phyloP scores from a whole-genome alignment of 2,329 filamentous ascomycete species.

The Didymellaceae sp. region DNA sequence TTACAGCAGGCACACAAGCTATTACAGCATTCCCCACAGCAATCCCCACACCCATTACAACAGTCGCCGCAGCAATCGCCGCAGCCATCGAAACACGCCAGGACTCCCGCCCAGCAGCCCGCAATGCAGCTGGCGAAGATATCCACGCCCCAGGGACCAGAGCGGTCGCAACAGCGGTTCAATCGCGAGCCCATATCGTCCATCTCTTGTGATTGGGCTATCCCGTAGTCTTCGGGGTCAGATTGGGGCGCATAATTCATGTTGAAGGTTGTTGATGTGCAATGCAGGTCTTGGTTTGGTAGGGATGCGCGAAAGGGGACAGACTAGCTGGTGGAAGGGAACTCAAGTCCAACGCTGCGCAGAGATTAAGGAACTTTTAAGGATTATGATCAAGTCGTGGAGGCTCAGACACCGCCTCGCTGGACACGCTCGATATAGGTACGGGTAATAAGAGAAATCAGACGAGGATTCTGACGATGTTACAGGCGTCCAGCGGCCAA shows the following conservation, averaged over 20 bases:
- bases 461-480: background rate
- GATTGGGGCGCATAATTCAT: slow-evolving; percentile 18
- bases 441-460: background rate
- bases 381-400: too few relatives aligned
- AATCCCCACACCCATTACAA: slow-evolving; percentile 5
- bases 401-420: background rate
- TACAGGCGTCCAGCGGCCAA: slow-evolving; percentile 8
- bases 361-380: background rate
- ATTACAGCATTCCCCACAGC: slow-evolving; percentile 14
- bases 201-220: slow-evolving; percentile 10
- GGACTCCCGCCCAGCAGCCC: slow-evolving; percentile 16
- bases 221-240: slow-evolving; percentile 14
- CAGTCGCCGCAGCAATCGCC: slow-evolving; percentile 16
- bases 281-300: background rate
- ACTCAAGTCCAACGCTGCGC: too few relatives aligned
- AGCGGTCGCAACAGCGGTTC: slow-evolving; percentile 16
- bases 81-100: slow-evolving; percentile 18
- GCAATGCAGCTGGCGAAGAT: slow-evolving; percentile 20
- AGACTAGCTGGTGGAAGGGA: too few relatives aligned
- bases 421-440: slow-evolving; percentile 7
- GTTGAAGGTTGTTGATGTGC: background rate
- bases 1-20: slow-evolving; percentile 6
- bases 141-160: slow-evolving; percentile 24
- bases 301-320: too few relatives aligned
- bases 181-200: slow-evolving; percentile 5